Evolutionary conservation across 2,329 filamentous ascomycete genomes (phyloP).

Genomic region (Ambrosiella beaveri): DNA sequence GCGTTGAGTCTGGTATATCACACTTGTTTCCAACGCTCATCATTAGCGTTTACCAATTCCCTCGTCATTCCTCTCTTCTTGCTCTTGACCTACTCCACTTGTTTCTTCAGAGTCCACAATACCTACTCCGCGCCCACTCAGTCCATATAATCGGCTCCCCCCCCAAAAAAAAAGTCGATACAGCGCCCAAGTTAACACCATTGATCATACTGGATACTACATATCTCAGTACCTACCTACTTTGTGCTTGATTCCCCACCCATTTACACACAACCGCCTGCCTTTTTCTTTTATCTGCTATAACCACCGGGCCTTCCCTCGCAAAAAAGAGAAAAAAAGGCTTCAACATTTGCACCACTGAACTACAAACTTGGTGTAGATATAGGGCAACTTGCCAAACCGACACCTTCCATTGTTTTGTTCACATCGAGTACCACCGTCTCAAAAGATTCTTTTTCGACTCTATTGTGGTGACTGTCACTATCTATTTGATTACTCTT

Average conservation of each 20-base stretch:
- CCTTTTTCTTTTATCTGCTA: neutral
- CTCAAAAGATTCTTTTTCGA: neutral
- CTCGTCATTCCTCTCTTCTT: neutral
- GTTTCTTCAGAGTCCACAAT: neutral
- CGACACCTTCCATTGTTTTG: too few species aligned
- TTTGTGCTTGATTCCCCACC: too few species aligned
- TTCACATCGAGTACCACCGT: neutral
- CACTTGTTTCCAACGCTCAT: neutral
- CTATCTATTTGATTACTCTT: neutral
- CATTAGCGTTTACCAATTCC: neutral
- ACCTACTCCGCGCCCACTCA: neutral
- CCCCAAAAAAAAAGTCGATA: neutral
- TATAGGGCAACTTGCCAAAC: too few species aligned
- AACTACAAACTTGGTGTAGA: too few species aligned
- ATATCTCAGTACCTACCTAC: too few species aligned
- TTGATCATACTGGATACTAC: neutral
- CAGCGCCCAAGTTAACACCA: neutral
- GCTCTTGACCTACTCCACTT: neutral
- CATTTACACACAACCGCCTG: neutral
- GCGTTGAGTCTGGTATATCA: neutral
- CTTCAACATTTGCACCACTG: too few species aligned
- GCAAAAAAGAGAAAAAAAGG: neutral
- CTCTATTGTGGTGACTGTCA: neutral
- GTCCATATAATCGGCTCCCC: neutral
- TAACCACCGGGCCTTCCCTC: neutral